Evolutionary conservation across 1,284 basidiomycete species (phyloP), one percentile per base, ranked within the genome.

Genomic region (Pseudozyma tsukubaensis): DNA sequence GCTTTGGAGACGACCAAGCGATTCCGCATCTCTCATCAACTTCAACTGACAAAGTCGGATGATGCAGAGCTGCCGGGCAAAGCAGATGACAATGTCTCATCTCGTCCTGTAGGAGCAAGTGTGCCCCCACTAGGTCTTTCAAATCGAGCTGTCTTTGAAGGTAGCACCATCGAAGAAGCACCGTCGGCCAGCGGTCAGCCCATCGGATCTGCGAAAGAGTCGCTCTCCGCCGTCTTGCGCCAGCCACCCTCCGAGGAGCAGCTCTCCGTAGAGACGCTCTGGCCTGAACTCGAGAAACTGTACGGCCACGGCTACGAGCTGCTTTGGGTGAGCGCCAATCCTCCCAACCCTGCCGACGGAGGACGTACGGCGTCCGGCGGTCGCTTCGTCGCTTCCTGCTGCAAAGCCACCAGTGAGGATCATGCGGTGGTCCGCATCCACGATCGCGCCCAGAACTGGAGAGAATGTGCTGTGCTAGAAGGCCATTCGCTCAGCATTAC

Each of bases 281-380:
- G 97, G 97, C 96, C 96, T 0, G 97, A 99, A 71, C 78, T 91
- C 1, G 96, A 99, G 82, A 99, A 99, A 84, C 87, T 99, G 2
- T 99, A 97, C 84, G 97, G 96, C 1, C 97, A 99, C 85, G 94
- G 94, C 36, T 98, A 97, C 83, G 97, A 99, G 88, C 92, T 94
- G 72, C 50, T 67, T n/a, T 60, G 53, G 16, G 66, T 67, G 58
- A 76, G 36, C n/a, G 71, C 59, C 18, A 77, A 72, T 29, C 62
- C 63, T n/a, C 3, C 56, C 10, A 52, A 61, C 34, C 65, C 58
- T 1, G 35, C 49, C 8, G 58, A 65, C 34, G 61, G 62, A 4
- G 62, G 62, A 11, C 65, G 54, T 14, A 62, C 51, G 29, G 59
- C 42, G 8, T 45, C 50, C 13, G 88, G 88, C 4, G 89, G 89